Evolutionary conservation across 257 asterid species (phyloP), one percentile per base, ranked within the genome.

Genomic region (Primulina huaijiensis): DNA sequence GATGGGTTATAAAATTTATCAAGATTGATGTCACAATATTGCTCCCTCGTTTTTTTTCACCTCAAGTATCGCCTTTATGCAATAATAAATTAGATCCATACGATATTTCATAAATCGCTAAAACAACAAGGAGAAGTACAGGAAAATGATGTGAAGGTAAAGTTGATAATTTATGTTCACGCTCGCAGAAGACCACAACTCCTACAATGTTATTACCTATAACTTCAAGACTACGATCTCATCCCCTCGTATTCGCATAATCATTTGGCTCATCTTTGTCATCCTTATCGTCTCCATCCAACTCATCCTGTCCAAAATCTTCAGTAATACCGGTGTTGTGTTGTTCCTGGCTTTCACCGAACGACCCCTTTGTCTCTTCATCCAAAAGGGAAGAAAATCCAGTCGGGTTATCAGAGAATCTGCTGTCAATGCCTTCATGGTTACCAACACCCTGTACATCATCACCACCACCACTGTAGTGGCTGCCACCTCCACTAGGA

Each of bases 231-330:
- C 11, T 29, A 31, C 52, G 19, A 14, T 4, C 19, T 81, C 80
- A 84, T 67, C 74, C 50, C 76, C 81, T 75, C 58, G 78, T 75
- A 69, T 81, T 81, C 60, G 84, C 86, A 75, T 74, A 73, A 71
- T 78, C 80, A 40, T 69, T 64, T n/a, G 77, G 69, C 75, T 72
- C 88, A 14, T 76, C 82, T 6, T 65, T 17, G 17, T 75, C 78
- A 30, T 65, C 68, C 64, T 14, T 65, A 33, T 46, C 72, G 30
- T 40, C 19, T 35, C 35, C 80, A 19, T 60, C 69, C 7, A 46
- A 21, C 8, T 11, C 7, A 65, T 67, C 80, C 37, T 12, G 20
- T 37, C 60, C 80, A 62, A 61, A 53, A 33, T 59, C 76, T 33
- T 66, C 78, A 30, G 30, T 34, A 33, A 6, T 31, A 55, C 61